Evolutionary conservation across 352 stramenopile genomes (phyloP).

Genomic region (Globisporangium alternatum): DNA sequence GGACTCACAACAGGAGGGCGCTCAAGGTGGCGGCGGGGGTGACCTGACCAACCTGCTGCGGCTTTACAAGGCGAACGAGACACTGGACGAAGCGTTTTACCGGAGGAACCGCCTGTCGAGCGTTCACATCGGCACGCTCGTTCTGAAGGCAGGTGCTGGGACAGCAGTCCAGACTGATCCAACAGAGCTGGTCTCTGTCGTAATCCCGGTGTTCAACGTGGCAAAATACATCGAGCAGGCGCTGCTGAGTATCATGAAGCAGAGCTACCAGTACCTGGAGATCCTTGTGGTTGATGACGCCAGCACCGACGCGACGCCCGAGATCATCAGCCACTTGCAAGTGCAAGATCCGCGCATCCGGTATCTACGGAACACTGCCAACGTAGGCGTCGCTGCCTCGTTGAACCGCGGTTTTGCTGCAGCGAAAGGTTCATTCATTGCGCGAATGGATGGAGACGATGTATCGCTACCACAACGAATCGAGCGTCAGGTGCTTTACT

Average conservation of each 20-base stretch:
- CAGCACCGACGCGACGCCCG: slow-evolving; percentile 39
- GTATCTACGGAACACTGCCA: slow-evolving; percentile 40
- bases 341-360: slow-evolving; percentile 30
- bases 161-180: not conserved
- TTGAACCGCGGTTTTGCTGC: slow-evolving; percentile 68
- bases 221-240: slow-evolving; percentile 37
- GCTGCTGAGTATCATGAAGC: slow-evolving; percentile 37
- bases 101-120: slow-evolving; percentile 46
- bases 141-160: slow-evolving; percentile 21
- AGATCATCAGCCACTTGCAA: slow-evolving; percentile 48
- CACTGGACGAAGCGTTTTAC: slow-evolving; percentile 61
- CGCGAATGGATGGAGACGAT: slow-evolving; percentile 88
- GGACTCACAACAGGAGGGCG: slow-evolving; percentile 10
- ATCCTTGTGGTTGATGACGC: slow-evolving; percentile 75
- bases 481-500: slow-evolving; percentile 42
- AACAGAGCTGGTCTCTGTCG: slow-evolving; percentile 42
- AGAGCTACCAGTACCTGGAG: slow-evolving; percentile 49
- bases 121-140: slow-evolving; percentile 80
- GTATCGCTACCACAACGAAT: slow-evolving; percentile 57
- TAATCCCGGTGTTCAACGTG: slow-evolving; percentile 77
- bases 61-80: slow-evolving; percentile 31
- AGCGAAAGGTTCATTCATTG: slow-evolving; percentile 50
- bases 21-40: slow-evolving; percentile 18
- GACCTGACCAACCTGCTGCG: slow-evolving; percentile 30
- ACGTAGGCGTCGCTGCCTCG: slow-evolving; percentile 55